Evolutionary conservation across 2,329 filamentous ascomycete genomes (phyloP).

Genomic region (Colletotrichum sp.): DNA sequence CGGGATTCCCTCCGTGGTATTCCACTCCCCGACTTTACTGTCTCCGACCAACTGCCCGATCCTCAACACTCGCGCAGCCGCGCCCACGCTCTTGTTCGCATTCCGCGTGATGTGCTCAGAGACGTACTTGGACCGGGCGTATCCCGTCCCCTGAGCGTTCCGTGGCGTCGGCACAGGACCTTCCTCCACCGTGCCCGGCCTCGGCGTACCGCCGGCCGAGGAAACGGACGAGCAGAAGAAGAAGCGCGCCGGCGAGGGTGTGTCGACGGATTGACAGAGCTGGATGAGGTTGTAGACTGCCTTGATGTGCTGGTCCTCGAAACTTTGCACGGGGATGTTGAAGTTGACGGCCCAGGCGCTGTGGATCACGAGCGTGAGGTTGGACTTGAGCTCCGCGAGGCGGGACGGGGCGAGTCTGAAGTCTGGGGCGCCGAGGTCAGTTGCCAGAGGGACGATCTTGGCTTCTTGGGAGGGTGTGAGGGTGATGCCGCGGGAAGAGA

Average conservation of each 20-base stretch:
- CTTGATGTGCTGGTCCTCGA: constrained; percentile 29
- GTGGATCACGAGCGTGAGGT: constrained; percentile 28
- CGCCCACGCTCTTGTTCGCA: neutral
- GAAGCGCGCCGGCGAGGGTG: neutral
- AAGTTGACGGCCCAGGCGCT: constrained; percentile 25
- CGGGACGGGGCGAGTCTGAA: constrained; percentile 39
- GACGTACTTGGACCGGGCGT: constrained; percentile 52
- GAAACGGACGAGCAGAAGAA: constrained; percentile 9
- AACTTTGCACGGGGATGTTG: constrained; percentile 18
- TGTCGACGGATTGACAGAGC: constrained; percentile 35
- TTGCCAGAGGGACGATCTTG: constrained; percentile 40
- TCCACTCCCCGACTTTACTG: constrained; percentile 46
- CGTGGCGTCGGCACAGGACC: constrained; percentile 24
- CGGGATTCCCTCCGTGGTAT: constrained; percentile 51
- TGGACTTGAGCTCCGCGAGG: constrained; percentile 27
- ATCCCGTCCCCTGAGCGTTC: constrained; percentile 52
- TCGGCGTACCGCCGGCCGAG: neutral
- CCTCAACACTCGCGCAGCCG: constrained; percentile 31
- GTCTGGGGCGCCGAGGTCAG: constrained; percentile 41
- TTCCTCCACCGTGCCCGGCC: neutral
- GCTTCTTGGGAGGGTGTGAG: constrained; percentile 21
- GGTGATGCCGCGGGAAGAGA: constrained; percentile 32
- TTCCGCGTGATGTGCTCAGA: constrained; percentile 45
- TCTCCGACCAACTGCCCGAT: constrained; percentile 50
- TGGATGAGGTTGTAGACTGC: constrained; percentile 29